Base-by-base conservation (phyloP, 1,139 yeast genomes). In the Suhomyces chickasaworum region DNA sequence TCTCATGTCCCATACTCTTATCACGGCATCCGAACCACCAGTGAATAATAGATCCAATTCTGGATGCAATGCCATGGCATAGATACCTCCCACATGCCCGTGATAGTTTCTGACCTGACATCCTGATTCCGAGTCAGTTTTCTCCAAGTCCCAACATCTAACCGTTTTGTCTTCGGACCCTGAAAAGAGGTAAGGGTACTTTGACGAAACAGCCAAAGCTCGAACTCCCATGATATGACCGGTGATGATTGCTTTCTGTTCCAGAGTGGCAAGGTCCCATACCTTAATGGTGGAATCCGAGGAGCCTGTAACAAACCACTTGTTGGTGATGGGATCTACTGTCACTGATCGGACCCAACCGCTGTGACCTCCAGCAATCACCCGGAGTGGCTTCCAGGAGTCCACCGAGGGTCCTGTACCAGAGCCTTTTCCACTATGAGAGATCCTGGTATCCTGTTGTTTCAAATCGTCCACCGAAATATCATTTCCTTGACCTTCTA, bases 111-210 rank as follows among this genome's bases (percentile, higher is more conserved):
- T 73, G 13, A 90, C 81, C 53, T 72, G 77, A 52, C 77, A 70
- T 5, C 80, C 80, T 22, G 70, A 63, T 1, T 67, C 55, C 1
- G 89, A 84, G 56, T 82, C 81, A 55, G 93, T 89, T 57, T 84
- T 80, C 64, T 93, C 98, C 57, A 95, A 72, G 68, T 95, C 99
- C 97, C 98, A 95, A 66, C 98, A 91, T 59, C 90, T 82, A n/a
- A 90, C 89, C 33, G 90, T 79, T 63, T 91, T 91, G 66, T 95
- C 99, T 61, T 93, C 98, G 32, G 97, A 88, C 22, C 95, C 95
- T 9, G 95, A 83, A 61, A 90, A 95, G 68, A 95, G 71, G 64
- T 93, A 93, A 0, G 98, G 97, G 58, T 83, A 89, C 47, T 87
- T 71, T 3, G 77, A 68, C 0, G 97, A 88, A 1, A 91, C 78